Evolutionary conservation across 1,284 basidiomycete species (phyloP).

Genomic region (Tetrapyrgos nigripes): DNA sequence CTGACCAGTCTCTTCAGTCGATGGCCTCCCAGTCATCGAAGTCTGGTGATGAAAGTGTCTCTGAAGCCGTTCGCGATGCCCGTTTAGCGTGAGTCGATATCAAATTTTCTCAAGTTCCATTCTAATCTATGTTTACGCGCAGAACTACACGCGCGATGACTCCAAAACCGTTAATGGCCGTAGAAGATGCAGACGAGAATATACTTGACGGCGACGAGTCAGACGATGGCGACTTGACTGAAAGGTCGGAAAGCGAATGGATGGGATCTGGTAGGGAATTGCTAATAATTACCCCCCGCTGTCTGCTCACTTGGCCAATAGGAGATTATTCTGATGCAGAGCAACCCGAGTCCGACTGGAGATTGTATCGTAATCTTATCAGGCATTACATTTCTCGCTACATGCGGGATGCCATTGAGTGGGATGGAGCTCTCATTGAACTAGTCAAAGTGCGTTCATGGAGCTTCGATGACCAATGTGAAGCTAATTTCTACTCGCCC

Average conservation of each 20-base stretch:
- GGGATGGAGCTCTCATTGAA: conserved; percentile 43
- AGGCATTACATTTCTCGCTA: conserved; percentile 42
- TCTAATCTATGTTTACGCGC: background rate
- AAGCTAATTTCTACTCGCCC: background rate
- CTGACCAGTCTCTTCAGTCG: background rate
- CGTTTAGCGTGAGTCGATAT: conserved; percentile 59
- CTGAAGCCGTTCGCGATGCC: conserved; percentile 71
- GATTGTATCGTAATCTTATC: conserved; percentile 44
- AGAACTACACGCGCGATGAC: background rate
- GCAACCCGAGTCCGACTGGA: conserved; percentile 35
- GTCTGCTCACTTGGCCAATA: too few relatives aligned
- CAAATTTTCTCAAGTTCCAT: background rate
- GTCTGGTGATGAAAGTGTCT: conserved; percentile 70
- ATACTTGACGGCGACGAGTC: conserved; percentile 78
- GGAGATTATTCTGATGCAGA: background rate
- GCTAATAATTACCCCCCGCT: too few relatives aligned
- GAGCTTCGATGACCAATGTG: background rate
- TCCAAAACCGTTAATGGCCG: conserved; percentile 1
- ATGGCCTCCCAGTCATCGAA: conserved; percentile 50
- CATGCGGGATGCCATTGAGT: conserved; percentile 31
- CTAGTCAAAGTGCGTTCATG: conserved; percentile 33
- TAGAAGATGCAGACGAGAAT: conserved; percentile 52
- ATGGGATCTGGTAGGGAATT: conserved; percentile 43
- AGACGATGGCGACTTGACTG: conserved; percentile 72
- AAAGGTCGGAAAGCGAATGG: conserved; percentile 62